These are phyloP conservation scores for Alternaria gansuensis DNA, from an alignment of 2,329 filamentous ascomycete genomes.

Conservation along the genomic window DNA sequence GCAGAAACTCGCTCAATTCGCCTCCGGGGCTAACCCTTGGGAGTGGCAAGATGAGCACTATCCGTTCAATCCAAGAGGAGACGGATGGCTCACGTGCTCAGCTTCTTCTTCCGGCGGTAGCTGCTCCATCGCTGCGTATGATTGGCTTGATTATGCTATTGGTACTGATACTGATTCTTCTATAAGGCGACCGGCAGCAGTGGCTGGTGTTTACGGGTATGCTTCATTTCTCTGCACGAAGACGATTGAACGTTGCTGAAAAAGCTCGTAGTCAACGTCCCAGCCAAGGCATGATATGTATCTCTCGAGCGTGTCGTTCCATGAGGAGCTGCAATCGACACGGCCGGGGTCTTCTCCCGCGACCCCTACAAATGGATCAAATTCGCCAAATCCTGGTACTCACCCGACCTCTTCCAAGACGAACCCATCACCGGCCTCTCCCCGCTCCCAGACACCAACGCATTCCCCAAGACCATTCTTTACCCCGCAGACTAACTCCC, in stretches of 20 bases:
- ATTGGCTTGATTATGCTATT: conserved; percentile 58
- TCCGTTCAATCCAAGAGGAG: conserved; percentile 56
- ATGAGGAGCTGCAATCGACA: conserved; percentile 37
- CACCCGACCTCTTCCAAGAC: conserved; percentile 47
- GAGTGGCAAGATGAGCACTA: conserved; percentile 47
- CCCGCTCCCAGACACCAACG: conserved; percentile 47
- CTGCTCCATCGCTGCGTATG: conserved; percentile 54
- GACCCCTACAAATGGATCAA: conserved; percentile 49
- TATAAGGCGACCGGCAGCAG: conserved; percentile 58
- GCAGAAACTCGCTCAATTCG: conserved; percentile 62
- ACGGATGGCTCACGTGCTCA: conserved; percentile 39
- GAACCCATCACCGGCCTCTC: conserved; percentile 52
- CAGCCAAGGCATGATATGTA: conserved; percentile 39
- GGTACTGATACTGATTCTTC: conserved; percentile 59
- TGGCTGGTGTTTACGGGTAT: conserved; percentile 55
- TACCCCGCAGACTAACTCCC: conserved; percentile 56
- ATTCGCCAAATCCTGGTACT: conserved; percentile 54
- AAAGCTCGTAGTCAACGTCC: conserved; percentile 28
- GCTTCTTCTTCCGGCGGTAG: conserved; percentile 51
- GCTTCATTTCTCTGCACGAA: too few relatives aligned
- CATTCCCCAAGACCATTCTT: conserved; percentile 53
- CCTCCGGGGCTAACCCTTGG: conserved; percentile 42
- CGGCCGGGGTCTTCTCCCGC: conserved; percentile 41
- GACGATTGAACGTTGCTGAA: too few relatives aligned
- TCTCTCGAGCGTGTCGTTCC: conserved; percentile 37